A percentile compares a stretch with the other conserved stretches of the same genome.
Conservation (phyloP, 768 basidiomycete genomes). For the Tricholomella constricta region DNA sequence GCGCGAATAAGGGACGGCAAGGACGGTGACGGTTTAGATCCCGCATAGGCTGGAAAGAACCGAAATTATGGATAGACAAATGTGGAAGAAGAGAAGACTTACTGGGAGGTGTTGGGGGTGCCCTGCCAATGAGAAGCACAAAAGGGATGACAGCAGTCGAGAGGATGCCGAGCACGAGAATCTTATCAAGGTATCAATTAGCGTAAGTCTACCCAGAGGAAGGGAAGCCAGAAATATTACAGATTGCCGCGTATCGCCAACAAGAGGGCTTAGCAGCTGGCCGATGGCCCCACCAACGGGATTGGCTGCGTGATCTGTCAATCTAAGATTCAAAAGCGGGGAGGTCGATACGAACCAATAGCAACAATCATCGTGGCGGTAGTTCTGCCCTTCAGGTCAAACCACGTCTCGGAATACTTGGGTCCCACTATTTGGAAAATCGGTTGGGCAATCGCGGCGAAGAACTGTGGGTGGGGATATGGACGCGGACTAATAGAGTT, state of each 20-base stretch:
- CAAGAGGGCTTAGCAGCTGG: slow-evolving; percentile 69
- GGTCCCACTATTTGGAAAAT: slow-evolving; percentile 79
- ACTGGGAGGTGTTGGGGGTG: slow-evolving; percentile 84
- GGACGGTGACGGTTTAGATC: slow-evolving; percentile 57
- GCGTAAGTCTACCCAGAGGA: background rate
- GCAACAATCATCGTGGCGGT: slow-evolving; percentile 70
- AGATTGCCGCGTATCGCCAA: slow-evolving; percentile 55
- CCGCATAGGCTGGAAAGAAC: slow-evolving; percentile 59
- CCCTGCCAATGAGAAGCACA: slow-evolving; percentile 56
- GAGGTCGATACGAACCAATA: slow-evolving; percentile 38
- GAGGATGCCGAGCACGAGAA: slow-evolving; percentile 72
- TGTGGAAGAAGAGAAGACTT: slow-evolving; percentile 18
- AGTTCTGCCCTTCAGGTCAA: slow-evolving; percentile 71
- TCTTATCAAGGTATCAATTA: slow-evolving; percentile 34
- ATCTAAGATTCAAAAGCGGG: background rate
- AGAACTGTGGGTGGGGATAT: slow-evolving; percentile 40
- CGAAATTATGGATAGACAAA: too few species aligned
- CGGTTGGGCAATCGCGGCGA: slow-evolving; percentile 67
- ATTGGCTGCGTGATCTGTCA: slow-evolving; percentile 53
- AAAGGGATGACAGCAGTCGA: slow-evolving; percentile 62
- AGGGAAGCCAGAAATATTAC: slow-evolving; percentile 39
- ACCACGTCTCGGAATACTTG: slow-evolving; percentile 84
- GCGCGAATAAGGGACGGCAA: slow-evolving; percentile 56
- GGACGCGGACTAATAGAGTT: background rate
- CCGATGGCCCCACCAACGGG: slow-evolving; percentile 75